Evolutionary conservation across 441 rosid genomes (phyloP).

Genomic region (Oxalis stricta): DNA sequence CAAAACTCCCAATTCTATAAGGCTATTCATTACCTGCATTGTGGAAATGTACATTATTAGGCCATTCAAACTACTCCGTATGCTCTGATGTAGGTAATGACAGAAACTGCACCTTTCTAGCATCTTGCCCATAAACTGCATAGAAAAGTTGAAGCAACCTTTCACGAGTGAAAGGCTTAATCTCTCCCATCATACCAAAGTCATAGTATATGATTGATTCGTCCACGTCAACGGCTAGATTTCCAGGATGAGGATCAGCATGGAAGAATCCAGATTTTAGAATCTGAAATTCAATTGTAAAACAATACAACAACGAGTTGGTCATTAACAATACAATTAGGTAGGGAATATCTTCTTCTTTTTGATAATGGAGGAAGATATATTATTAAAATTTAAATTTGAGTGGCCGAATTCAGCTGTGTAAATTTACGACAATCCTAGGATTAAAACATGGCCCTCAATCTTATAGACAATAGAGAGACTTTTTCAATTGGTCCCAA

Average conservation of each 20-base stretch:
- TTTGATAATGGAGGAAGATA: no score
- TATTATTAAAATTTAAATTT: no score
- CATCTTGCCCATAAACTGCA: constrained; percentile 85
- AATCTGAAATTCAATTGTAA: constrained; percentile 44
- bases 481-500: no score
- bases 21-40: constrained; percentile 65
- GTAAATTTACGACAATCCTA: no score
- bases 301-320: constrained; percentile 8
- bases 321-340: background rate
- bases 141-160: constrained; percentile 83
- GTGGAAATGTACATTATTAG: constrained; percentile 8
- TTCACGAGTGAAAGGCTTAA: constrained; percentile 73
- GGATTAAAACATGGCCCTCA: no score
- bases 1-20: constrained; percentile 82
- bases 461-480: no score
- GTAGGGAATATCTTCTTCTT: background rate
- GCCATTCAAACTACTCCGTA: constrained; percentile 1
- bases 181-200: constrained; percentile 99
- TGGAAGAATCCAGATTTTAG: constrained; percentile 89
- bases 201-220: constrained; percentile 81
- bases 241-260: constrained; percentile 98
- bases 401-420: no score
- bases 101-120: constrained; percentile 91
- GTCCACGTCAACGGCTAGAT: constrained; percentile 73
- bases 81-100: no score